Percentiles rank a stretch among this genome's conserved stretches.
Conservation (phyloP, 148 eudicot genomes). For the Selenicereus undatus region DNA sequence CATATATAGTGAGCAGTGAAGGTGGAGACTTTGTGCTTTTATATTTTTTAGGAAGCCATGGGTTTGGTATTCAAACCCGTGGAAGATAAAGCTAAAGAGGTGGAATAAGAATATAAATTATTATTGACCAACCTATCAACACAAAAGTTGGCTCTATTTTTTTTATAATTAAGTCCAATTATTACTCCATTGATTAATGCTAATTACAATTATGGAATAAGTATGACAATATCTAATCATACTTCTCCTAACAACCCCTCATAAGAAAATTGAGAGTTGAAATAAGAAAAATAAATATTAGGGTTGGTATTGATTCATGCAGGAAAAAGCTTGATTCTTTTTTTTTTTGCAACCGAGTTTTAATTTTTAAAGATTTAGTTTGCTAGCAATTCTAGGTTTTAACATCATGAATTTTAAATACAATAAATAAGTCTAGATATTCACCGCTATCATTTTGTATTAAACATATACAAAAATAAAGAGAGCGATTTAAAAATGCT, state of each 20-base stretch:
- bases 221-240: constrained; percentile 1
- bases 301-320: background rate
- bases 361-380: too few relatives aligned
- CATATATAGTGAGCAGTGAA: constrained; percentile 2
- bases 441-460: too few relatives aligned
- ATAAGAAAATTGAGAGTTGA: background rate
- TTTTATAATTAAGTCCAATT: background rate
- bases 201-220: background rate
- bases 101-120: background rate
- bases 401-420: too few relatives aligned
- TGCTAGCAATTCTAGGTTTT: background rate
- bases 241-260: background rate
- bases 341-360: background rate
- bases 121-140: constrained; percentile 24
- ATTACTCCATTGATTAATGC: background rate
- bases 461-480: too few relatives aligned
- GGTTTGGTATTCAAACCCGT: constrained; percentile 8
- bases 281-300: background rate
- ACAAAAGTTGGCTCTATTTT: background rate
- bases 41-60: background rate
- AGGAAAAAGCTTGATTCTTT: background rate
- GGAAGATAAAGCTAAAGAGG: background rate
- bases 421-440: too few relatives aligned
- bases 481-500: too few relatives aligned
- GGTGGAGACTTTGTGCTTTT: constrained; percentile 11